Conservation (phyloP, 768 basidiomycete genomes). For the Dendrothele bispora region DNA sequence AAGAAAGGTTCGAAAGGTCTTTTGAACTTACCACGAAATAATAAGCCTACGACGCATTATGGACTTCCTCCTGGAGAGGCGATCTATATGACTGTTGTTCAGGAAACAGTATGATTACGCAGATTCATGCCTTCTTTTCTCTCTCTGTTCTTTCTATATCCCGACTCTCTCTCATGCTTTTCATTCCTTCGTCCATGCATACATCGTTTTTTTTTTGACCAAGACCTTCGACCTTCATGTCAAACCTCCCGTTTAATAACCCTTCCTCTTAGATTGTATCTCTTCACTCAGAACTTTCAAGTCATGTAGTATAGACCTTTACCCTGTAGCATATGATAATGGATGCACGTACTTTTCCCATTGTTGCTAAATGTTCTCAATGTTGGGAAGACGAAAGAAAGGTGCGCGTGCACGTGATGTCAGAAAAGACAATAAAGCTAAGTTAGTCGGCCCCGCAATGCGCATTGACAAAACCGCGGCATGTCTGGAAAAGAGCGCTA, state of each 20-base stretch:
- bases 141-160: no score
- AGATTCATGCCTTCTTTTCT: background rate
- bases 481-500: no score
- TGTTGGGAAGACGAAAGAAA: background rate
- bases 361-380: background rate
- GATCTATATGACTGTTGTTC: conserved; percentile 45
- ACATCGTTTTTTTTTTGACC: no score
- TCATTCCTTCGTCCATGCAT: no score
- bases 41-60: conserved; percentile 25
- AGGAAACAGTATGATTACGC: conserved; percentile 35
- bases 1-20: conserved; percentile 1
- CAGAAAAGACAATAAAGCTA: background rate
- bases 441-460: background rate
- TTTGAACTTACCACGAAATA: conserved; percentile 16
- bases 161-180: no score
- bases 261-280: no score
- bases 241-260: no score
- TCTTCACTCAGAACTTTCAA: background rate
- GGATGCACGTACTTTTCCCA: background rate
- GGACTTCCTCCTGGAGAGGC: conserved; percentile 26
- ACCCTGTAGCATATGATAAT: no score
- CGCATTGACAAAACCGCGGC: no score
- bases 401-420: background rate
- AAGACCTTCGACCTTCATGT: no score
- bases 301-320: background rate